Base-by-base conservation (phyloP, 2,329 filamentous ascomycete species). In the Tolypocladium pustulatum region DNA sequence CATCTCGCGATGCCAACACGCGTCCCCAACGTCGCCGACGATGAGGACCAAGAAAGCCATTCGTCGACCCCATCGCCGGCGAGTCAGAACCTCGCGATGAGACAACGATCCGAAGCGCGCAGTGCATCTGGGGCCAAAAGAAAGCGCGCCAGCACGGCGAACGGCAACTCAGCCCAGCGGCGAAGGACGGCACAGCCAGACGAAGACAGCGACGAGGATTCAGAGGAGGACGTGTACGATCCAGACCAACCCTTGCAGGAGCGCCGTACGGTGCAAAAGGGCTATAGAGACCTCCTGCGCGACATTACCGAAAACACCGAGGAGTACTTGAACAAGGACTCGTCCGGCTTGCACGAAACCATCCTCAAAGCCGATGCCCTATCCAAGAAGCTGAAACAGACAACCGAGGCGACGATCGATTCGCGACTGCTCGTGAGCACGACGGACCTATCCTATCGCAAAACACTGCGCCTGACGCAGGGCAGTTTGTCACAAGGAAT, bases 391-490 rank as follows among this genome's bases (percentile, higher is more conserved):
- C 87, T 96, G 61, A 90, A 88, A 66, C 92, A 97, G 75, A 96
- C 94, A 0, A 85, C 87, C 2, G 94, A 97, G 70, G 94, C 94
- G 0, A 90, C 89, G 0, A 87, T 96, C 61, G 94, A 99, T 70
- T 91, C 93, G 0, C 85, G 89, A n/a, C 79, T 95, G 32, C 80
- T 97, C 4, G 88, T 96, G 55, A 86, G 82, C 62, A 86, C 90
- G 0, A 89, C 90, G 6, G 91, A 97, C 63, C 73, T 95, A 5
- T 87, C 89, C 0, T 87, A 88, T 66, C 90, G 89, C 65, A 91
- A 91, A 69, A 87, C 90, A 0, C 79, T 87, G 51, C 85, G 87
- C 56, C 79, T 95, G 32, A 85, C 88, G 1, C 79, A 90, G 36
- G 91, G 91, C 8, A 87, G 88, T 65, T 76, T 81, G 2, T 83